Evolutionary conservation across 352 stramenopile genomes (phyloP), one percentile per base, ranked within the genome.

Genomic region (Blastocystis sp.): DNA sequence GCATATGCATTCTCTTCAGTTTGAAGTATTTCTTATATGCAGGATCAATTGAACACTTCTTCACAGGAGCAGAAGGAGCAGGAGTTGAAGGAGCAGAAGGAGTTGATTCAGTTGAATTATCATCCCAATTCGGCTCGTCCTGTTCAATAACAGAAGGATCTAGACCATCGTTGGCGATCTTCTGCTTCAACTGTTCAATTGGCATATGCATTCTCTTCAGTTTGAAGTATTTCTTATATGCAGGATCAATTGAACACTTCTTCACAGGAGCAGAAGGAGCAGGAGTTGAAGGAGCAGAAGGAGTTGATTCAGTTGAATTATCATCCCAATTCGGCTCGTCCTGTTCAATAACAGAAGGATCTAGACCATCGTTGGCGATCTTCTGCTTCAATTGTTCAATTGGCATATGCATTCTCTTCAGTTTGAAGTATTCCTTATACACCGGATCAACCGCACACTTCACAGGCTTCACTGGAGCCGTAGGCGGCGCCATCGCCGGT

Each of bases 21-120:
- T 94, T 93, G 86, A 94, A 93, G 85, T 93, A 94, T 86, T 93
- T 93, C 54, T 90, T 91, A 69, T 93, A 92, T 38, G 87, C 91
- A 11, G 91, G 89, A 73, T 94, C 91, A 9, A 84, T 75, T 9
- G 56, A 18, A 40, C 44, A 67, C 42, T 71, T 76, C 40, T 69
- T 84, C 14, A 34, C 21, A 0, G 11, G 8, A 34, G 44, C n/a
- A 84, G 61, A 4, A 29, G 73, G 42, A 65, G 11, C 1, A 89
- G 89, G 3, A 91, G 89, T 87, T 14, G 8, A 2, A 16, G 67
- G 36, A 78, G 67, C 0, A 61, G 42, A 88, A 64, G 91, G 90
- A 16, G 91, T 88, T 90, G 93, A 76, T 6, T 14, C 87, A 0
- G 54, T 3, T 40, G 27, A 34, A 48, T 24, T 24, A 87, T 18